Base-by-base conservation (phyloP, 768 basidiomycete species). In the Lentinula guzmanii region DNA sequence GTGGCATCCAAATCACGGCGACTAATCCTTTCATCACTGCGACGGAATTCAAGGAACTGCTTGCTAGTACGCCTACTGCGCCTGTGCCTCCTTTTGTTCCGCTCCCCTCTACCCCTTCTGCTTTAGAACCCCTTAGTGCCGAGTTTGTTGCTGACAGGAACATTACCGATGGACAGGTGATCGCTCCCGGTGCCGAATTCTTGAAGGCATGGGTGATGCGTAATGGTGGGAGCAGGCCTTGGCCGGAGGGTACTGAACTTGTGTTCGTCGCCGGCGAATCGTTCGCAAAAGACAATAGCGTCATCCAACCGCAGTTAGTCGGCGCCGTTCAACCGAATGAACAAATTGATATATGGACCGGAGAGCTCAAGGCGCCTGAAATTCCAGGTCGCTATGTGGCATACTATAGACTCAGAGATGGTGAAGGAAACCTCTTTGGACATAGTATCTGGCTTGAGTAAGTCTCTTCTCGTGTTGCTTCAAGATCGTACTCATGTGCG, bases 111-210 rank as follows among this genome's bases (percentile, higher is more conserved):
- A 31, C 51, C 11, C 18, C 28, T 39, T 33, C 34, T 2, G n/a
- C 46, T 50, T 34, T 15, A 21, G 53, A 43, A 35, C 21, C 34
- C 18, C 68, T 89, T 62, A 77, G 77, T 41, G 88, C 89, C 3
- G 74, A 74, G 5, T 87, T 87, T 63, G 62, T 92, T 5, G 77
- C 77, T 39, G 88, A 93, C 68, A 77, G 86, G 43, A 92, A 89
- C 37, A 86, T 91, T 54, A 76, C 82, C 4, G 86, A 89, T 65
- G 91, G 91, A 0, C 89, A 91, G 66, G 72, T 77, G 24, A 89
- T 93, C 68, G 90, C 90, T 34, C 86, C 90, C 6, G 92, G 92
- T 37, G 90, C 90, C 0, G 90, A 90, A 69, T 95, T 94, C 67
- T 82, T 92, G 60, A 94, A 93, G 73, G 85, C 84, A 21, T 95